A percentile compares a stretch with the other conserved stretches of the same genome.
Evolutionary conservation across 2,329 filamentous ascomycete genomes (phyloP).

Genomic region (Xylaria sp.): DNA sequence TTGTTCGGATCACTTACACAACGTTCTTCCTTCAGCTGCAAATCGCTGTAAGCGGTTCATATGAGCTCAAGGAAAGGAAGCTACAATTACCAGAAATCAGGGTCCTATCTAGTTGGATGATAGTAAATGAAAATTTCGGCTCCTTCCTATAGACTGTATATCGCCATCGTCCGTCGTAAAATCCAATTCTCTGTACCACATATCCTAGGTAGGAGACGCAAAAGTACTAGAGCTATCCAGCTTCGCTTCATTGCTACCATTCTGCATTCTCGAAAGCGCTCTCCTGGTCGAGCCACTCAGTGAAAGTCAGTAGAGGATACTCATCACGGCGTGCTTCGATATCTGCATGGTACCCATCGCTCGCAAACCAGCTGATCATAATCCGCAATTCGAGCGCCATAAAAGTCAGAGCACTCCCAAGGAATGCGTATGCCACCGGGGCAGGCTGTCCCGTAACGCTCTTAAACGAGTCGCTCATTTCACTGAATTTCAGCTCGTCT

Average conservation of each 20-base stretch:
- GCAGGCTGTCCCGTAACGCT: constrained; percentile 46
- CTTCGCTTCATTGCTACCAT: neutral
- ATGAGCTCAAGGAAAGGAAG: neutral
- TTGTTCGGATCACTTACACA: neutral
- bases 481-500: constrained; percentile 55
- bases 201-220: neutral
- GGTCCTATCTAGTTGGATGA: neutral
- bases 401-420: constrained; percentile 49
- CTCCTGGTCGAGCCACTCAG: constrained; percentile 48
- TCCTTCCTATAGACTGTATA: neutral
- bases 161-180: neutral
- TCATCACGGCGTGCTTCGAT: constrained; percentile 47
- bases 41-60: neutral
- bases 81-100: neutral
- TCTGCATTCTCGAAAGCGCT: constrained; percentile 45
- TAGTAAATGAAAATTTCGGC: neutral
- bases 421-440: constrained; percentile 47
- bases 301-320: constrained; percentile 50
- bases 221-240: neutral
- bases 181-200: neutral
- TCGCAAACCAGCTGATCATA: constrained; percentile 53
- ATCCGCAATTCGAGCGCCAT: constrained; percentile 47
- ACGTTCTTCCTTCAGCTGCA: neutral
- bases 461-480: constrained; percentile 47
- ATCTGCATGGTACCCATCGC: constrained; percentile 51